A percentile compares a stretch with the other conserved stretches of the same genome.
Evolutionary conservation across 176 grass and related monocot species (phyloP).

Genomic region (Pharus latifolius): DNA sequence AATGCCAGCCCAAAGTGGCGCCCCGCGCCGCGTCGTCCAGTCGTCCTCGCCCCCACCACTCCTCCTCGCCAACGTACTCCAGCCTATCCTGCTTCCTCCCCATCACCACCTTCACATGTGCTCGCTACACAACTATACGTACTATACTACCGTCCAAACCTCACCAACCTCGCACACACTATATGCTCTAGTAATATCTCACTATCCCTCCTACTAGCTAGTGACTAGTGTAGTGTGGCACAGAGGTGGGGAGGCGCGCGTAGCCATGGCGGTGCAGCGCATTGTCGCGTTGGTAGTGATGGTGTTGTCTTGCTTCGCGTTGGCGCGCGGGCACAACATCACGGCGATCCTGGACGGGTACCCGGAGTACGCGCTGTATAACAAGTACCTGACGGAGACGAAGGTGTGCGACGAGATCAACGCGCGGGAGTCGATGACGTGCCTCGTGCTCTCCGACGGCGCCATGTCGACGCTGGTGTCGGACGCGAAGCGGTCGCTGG

Average conservation of each 20-base stretch:
- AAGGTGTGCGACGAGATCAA: slow-evolving; percentile 98
- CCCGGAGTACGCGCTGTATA: slow-evolving; percentile 75
- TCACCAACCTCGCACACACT: slow-evolving; percentile 8
- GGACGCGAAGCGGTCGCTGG: slow-evolving; percentile 45
- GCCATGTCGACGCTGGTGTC: slow-evolving; percentile 58
- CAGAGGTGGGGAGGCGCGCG: background rate
- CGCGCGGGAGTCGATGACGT: slow-evolving; percentile 51
- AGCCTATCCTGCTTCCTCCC: background rate
- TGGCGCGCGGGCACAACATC: slow-evolving; percentile 55
- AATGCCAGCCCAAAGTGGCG: background rate
- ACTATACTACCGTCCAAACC: background rate
- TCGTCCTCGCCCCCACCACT: background rate
- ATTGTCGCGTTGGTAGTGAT: background rate
- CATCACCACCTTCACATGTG: background rate
- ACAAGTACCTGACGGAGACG: slow-evolving; percentile 77
- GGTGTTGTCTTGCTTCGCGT: slow-evolving; percentile 6
- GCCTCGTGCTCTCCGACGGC: slow-evolving; percentile 57
- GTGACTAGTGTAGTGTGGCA: no score
- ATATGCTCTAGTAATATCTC: background rate
- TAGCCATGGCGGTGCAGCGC: slow-evolving; percentile 16
- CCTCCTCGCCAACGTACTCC: background rate
- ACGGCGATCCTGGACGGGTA: slow-evolving; percentile 60
- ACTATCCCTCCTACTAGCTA: background rate
- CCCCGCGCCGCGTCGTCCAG: background rate
- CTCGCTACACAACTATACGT: background rate